phyloP scores from a whole-genome alignment of 2,329 filamentous ascomycete species.

The Pseudopyricularia cyperi region DNA sequence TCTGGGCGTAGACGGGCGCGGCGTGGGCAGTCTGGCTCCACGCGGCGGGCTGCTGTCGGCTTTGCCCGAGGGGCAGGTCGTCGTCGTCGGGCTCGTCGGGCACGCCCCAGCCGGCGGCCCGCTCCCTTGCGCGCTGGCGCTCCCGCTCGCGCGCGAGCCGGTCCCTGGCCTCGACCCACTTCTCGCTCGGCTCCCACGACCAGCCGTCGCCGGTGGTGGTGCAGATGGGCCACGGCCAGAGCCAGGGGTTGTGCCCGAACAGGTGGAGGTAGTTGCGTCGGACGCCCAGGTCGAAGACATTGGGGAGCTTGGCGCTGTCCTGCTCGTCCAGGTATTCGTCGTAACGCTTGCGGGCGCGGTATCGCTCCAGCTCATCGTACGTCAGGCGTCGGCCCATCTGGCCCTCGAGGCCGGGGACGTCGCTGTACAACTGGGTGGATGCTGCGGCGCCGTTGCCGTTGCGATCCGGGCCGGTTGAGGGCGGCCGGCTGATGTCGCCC shows the following conservation, averaged over 20 bases:
- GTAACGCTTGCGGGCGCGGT: conserved; percentile 40
- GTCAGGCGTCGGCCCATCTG: conserved; percentile 30
- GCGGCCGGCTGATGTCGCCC: conserved; percentile 37
- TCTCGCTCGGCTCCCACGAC: conserved; percentile 76
- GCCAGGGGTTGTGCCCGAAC: conserved; percentile 57
- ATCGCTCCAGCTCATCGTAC: conserved; percentile 41
- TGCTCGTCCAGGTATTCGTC: conserved; percentile 77
- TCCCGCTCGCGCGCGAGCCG: conserved; percentile 43
- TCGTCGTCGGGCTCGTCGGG: conserved; percentile 15
- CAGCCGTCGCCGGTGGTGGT: conserved; percentile 89
- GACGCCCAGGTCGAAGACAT: conserved; percentile 86
- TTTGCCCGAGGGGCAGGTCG: conserved; percentile 5
- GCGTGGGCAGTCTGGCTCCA: conserved; percentile 9
- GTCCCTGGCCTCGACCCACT: conserved; percentile 63
- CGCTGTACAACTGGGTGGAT: background rate
- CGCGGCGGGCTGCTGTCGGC: conserved; percentile 1
- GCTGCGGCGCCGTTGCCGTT: conserved; percentile 3
- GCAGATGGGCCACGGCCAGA: conserved; percentile 72
- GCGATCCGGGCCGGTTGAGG: conserved; percentile 3
- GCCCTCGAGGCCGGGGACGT: conserved; percentile 7
- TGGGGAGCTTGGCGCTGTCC: conserved; percentile 76
- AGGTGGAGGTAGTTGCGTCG: conserved; percentile 67
- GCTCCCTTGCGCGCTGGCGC: conserved; percentile 49
- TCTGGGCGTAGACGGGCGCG: conserved; percentile 1
- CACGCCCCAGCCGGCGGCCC: conserved; percentile 53